Evolutionary conservation across 495 filamentous ascomycete genomes (phyloP), one percentile per base, ranked within the genome.

Genomic region (Apodospora peruviana): DNA sequence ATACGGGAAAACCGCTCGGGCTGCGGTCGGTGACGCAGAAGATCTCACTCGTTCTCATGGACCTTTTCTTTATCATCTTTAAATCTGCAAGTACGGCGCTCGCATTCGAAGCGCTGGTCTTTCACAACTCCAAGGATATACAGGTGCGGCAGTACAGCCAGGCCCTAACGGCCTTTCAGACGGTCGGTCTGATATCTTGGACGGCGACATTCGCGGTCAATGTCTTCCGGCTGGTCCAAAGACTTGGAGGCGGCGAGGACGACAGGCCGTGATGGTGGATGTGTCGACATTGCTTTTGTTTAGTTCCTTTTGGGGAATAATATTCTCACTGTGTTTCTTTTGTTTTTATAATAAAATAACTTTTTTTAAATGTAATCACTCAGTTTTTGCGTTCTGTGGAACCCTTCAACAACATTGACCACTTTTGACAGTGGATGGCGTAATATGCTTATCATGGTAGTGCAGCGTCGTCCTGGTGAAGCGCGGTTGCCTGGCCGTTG

Each of bases 51-150:
- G 78, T 96, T 43, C 80, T 98, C 48, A 77, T 96, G 50, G 93
- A 98, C 68, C 75, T 97, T 2, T 79, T 96, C 62, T 98, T 98
- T 64, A 94, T 98, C 54, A 88, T 96, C 22, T 95, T 98, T 65
- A 88, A 95, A 62, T 87, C 90, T 1, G 88, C 90, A 37, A 96
- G 96, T 66, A 69, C 95, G 34, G 86, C 87, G 42, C 67, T 98
- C 58, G 90, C 94, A 9, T 96, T 97, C 62, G 84, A 86, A 61
- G 82, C 87, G 9, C 67, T 96, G 40, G 82, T 78, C 8, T 88
- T 90, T 64, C 78, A 84, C 40, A 76, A 78, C 35, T 64, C 64
- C 4, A 55, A 45, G 27, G 58, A 73, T 48, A 52, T 45, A 41
- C 44, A 59, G 20, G 85, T 94, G 25, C 85, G 87, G 60, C 63